Evolutionary conservation across 768 basidiomycete genomes (phyloP), one percentile per base, ranked within the genome.

Genomic region (Tylopilus balloui): DNA sequence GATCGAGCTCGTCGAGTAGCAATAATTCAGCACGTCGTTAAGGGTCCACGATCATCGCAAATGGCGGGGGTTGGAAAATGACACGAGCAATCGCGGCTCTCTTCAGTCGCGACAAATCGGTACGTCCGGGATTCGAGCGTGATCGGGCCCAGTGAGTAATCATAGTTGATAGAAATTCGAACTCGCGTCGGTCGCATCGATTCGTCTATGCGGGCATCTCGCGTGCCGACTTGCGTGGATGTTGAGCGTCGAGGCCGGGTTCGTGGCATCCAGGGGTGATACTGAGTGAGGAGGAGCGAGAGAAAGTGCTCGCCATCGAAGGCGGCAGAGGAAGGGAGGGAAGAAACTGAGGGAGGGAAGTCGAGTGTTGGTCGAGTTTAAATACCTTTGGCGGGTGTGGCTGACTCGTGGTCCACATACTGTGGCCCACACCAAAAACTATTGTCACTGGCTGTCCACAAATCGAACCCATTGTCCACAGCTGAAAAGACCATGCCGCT

Each of bases 311-410:
- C 37, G 35, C 42, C 32, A 8, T 25, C 27, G n/a, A 27, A 10
- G 23, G 42, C 20, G 47, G 24, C 14, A 17, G 50, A 13, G 37
- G 12, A 21, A 14, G 41, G 36, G 28, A 27, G 27, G 27, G 32
- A 13, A 39, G 42, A 25, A 29, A 24, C 14, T 10, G 32, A 21
- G 28, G 10, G 29, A 6, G 14, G 29, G 13, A 12, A 31, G 10
- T 32, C 25, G 14, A 25, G 25, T 6, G 29, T 14, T 37, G 34
- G 43, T 21, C 20, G 31, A 8, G 37, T 6, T 56, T 55, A 56
- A 45, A 55, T 55, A 55, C 54, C 32, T 4, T 6, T 15, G 17
- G 27, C 19, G 8, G 35, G 54, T 20, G 54, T 24, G 54, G 54
- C 54, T 55, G 54, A 56, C 14, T 4, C 29, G 4, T 31, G 29